phyloP scores from a whole-genome alignment of 441 rosid genomes.

The Cnidoscolus chayamansa region DNA sequence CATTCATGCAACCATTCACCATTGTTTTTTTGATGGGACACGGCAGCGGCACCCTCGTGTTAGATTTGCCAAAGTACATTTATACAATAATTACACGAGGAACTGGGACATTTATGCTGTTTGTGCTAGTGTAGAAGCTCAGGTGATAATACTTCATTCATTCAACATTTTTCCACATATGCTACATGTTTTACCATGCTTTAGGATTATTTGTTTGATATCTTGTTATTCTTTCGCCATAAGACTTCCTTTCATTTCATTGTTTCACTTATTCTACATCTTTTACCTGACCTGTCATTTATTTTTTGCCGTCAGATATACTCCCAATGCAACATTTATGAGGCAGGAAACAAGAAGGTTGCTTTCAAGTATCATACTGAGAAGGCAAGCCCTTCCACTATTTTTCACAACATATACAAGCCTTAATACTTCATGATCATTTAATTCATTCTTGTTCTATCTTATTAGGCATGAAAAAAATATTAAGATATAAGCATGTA shows the following conservation, averaged over 20 bases:
- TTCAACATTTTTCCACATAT: background rate
- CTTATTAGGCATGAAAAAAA: background rate
- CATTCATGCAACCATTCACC: conserved; percentile 83
- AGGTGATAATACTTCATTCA: conserved; percentile 40
- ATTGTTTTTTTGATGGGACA: conserved; percentile 89
- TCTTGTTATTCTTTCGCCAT: background rate
- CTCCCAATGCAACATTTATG: conserved; percentile 90
- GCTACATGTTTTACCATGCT: background rate
- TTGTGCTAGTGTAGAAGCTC: conserved; percentile 87
- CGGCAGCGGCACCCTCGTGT: conserved; percentile 93
- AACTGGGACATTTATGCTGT: conserved; percentile 96
- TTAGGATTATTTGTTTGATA: background rate
- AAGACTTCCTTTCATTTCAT: background rate
- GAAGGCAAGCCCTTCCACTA: conserved; percentile 44
- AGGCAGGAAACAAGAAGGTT: conserved; percentile 82
- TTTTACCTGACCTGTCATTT: background rate
- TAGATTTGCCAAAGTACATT: conserved; percentile 78
- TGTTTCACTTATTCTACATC: background rate
- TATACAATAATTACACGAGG: conserved; percentile 82
- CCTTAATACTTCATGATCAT: conserved; percentile 5
- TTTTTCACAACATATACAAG: background rate
- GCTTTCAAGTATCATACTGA: conserved; percentile 73
- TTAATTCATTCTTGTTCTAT: background rate
- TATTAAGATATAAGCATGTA: background rate
- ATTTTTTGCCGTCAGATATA: conserved; percentile 46